Percentiles rank a stretch among this genome's conserved stretches.
These are phyloP conservation scores for Xylaria acuta DNA, from an alignment of 495 filamentous ascomycete species.

Conservation along the genomic window DNA sequence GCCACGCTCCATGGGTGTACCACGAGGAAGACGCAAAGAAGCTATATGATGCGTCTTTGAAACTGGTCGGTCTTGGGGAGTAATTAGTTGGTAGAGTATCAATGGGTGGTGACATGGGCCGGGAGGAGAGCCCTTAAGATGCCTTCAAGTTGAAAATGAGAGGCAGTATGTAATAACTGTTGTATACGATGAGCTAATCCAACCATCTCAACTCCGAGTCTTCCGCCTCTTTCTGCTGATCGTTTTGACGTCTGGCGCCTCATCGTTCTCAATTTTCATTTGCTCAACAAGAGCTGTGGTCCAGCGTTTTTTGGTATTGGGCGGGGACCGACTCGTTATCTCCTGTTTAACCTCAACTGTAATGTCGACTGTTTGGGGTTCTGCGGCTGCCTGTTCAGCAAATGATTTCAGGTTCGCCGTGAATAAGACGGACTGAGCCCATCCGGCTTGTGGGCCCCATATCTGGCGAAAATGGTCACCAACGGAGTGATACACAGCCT, in stretches of 20 bases:
- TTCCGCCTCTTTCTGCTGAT: conserved; percentile 31
- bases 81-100: not conserved
- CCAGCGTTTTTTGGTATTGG: conserved; percentile 19
- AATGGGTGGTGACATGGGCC: not conserved
- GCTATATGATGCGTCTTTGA: conserved; percentile 16
- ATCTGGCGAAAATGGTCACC: conserved; percentile 87
- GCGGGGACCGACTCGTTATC: conserved; percentile 23
- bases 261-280: conserved; percentile 31
- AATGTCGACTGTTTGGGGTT: conserved; percentile 58
- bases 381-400: conserved; percentile 62
- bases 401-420: conserved; percentile 91
- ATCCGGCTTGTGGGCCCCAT: conserved; percentile 94
- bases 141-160: not conserved
- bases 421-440: conserved; percentile 97
- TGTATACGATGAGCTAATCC: not conserved
- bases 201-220: conserved; percentile 25
- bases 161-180: not conserved
- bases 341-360: conserved; percentile 43
- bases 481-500: conserved; percentile 86
- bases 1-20: conserved; percentile 9
- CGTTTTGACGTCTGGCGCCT: conserved; percentile 17
- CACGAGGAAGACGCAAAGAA: conserved; percentile 19
- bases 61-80: conserved; percentile 2
- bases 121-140: not conserved
- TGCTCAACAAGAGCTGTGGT: conserved; percentile 26